These are phyloP conservation scores for Candida argentea DNA, from an alignment of 805 yeast genomes.

Conservation along the genomic window DNA sequence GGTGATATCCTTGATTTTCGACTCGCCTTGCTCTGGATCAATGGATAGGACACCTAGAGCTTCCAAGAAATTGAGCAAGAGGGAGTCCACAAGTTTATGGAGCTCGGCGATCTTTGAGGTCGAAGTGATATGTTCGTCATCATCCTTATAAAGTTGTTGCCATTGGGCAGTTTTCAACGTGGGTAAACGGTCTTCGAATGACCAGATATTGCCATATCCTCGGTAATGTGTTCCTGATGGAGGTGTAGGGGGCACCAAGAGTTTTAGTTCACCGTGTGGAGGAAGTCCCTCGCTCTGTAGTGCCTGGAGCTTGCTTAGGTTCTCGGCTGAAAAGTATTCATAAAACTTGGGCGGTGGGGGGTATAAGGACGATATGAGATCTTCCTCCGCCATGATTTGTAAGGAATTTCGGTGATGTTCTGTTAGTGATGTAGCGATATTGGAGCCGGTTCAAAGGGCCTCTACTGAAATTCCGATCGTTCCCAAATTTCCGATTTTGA, in stretches of 20 bases:
- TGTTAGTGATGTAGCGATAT: not conserved
- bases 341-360: constrained; percentile 92
- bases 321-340: constrained; percentile 62
- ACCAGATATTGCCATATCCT: constrained; percentile 89
- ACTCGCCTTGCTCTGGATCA: constrained; percentile 51
- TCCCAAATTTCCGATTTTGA: too few species aligned
- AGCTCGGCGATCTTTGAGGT: constrained; percentile 57
- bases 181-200: constrained; percentile 66
- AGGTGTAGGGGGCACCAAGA: constrained; percentile 52
- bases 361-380: constrained; percentile 56
- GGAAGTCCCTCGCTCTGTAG: constrained; percentile 8
- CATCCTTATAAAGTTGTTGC: constrained; percentile 51
- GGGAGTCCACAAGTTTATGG: constrained; percentile 68
- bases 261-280: constrained; percentile 40
- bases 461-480: constrained; percentile 1
- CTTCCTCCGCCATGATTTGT: too few species aligned
- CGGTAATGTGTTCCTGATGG: constrained; percentile 63
- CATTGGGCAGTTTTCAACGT: constrained; percentile 70
- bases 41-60: constrained; percentile 67
- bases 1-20: constrained; percentile 70
- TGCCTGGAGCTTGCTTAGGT: constrained; percentile 35
- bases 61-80: constrained; percentile 72
- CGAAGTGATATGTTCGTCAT: constrained; percentile 25
- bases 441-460: not conserved
- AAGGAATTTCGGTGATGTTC: constrained; percentile 1